A percentile compares a stretch with the other conserved stretches of the same genome.
Conservation (phyloP, 441 rosid genomes). For the Metrosideros polymorpha region DNA sequence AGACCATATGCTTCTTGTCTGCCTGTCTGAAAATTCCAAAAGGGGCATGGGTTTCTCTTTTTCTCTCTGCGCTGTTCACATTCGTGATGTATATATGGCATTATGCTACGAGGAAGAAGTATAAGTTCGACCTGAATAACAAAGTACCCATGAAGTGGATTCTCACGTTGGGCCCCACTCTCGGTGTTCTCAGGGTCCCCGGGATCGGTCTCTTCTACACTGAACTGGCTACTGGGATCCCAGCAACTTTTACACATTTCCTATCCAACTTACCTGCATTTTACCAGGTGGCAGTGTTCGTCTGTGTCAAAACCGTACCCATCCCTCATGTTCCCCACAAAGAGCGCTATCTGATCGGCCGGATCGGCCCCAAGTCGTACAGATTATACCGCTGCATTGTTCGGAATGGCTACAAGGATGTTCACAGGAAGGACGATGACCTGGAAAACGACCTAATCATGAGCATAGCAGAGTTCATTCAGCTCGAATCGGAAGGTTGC, state of each 20-base stretch:
- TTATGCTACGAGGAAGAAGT: conserved; percentile 71
- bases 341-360: conserved; percentile 79
- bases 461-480: conserved; percentile 89
- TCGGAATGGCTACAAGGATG: conserved; percentile 80
- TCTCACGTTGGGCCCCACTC: conserved; percentile 73
- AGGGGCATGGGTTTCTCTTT: conserved; percentile 75
- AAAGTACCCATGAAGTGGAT: conserved; percentile 75
- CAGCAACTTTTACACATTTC: conserved; percentile 72
- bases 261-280: conserved; percentile 78
- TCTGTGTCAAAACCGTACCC: conserved; percentile 75
- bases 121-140: conserved; percentile 65
- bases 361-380: conserved; percentile 89
- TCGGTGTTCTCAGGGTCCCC: conserved; percentile 76
- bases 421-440: conserved; percentile 53
- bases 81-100: conserved; percentile 72
- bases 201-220: conserved; percentile 90
- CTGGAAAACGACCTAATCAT: conserved; percentile 72
- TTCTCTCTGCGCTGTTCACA: conserved; percentile 40
- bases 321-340: conserved; percentile 70
- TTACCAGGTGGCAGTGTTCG: conserved; percentile 77
- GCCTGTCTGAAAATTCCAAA: conserved; percentile 45
- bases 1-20: conserved; percentile 53
- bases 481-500: conserved; percentile 73
- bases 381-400: conserved; percentile 79
- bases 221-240: conserved; percentile 68